Evolutionary conservation across 768 basidiomycete genomes (phyloP).

Genomic region (Tylopilus felleus): DNA sequence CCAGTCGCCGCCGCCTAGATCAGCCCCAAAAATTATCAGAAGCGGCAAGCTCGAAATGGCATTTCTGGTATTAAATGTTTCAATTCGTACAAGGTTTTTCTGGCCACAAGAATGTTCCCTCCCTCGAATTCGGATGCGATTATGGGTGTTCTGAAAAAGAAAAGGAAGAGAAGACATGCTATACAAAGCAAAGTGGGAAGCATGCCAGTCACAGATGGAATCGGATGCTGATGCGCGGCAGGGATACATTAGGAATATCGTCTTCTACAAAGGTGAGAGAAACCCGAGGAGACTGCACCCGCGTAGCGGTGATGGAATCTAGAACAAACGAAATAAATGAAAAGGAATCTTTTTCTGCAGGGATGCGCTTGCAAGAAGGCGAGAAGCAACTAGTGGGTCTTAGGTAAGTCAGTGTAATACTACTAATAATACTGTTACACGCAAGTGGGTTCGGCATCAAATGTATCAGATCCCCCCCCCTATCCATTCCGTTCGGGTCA

Average conservation of each 20-base stretch:
- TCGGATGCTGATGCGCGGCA: conserved; percentile 23
- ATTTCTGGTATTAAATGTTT: conserved; percentile 20
- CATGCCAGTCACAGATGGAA: conserved; percentile 8
- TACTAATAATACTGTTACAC: conserved; percentile 35
- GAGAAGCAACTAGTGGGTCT: conserved; percentile 28
- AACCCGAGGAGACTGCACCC: conserved; percentile 23
- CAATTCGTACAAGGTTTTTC: conserved; percentile 15
- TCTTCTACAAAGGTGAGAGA: conserved; percentile 21
- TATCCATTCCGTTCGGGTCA: conserved; percentile 10
- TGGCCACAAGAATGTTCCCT: conserved; percentile 15
- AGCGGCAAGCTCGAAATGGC: conserved; percentile 3
- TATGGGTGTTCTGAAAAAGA: conserved; percentile 8
- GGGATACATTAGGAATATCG: conserved; percentile 19
- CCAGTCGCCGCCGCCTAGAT: conserved; percentile 9
- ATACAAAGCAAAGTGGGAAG: conserved; percentile 16
- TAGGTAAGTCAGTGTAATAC: conserved; percentile 33
- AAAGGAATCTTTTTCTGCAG: conserved; percentile 20
- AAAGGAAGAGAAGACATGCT: conserved; percentile 2
- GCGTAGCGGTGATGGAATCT: conserved; percentile 20
- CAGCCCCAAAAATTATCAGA: conserved; percentile 8
- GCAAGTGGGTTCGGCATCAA: conserved; percentile 20
- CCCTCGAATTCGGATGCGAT: conserved; percentile 7
- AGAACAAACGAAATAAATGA: conserved; percentile 17
- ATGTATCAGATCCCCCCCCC: conserved; percentile 19
- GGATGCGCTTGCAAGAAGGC: conserved; percentile 30